Conservation (phyloP, 1,139 yeast genomes). For the Geotrichum europaeum region DNA sequence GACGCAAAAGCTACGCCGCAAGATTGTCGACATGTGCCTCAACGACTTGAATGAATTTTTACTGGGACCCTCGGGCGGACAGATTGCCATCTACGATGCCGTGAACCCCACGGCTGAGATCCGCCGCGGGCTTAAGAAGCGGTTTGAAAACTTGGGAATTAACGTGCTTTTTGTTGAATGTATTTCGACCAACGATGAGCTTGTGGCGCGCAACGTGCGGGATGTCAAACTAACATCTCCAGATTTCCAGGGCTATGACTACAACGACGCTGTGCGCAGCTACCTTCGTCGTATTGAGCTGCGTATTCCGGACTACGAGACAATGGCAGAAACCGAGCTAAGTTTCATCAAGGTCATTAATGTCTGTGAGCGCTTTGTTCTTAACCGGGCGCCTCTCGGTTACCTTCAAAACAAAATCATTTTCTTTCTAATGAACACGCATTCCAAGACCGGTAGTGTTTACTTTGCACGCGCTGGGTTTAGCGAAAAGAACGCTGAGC, state of each 20-base stretch:
- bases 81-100: conserved; percentile 94
- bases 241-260: conserved; percentile 73
- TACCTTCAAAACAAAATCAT: conserved; percentile 85
- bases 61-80: conserved; percentile 65
- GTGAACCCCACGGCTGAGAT: conserved; percentile 75
- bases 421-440: conserved; percentile 80
- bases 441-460: conserved; percentile 78
- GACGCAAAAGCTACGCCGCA: conserved; percentile 51
- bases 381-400: conserved; percentile 78
- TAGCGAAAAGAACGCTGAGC: conserved; percentile 24
- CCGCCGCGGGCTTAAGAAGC: conserved; percentile 51
- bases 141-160: conserved; percentile 43
- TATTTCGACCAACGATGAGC: conserved; percentile 63
- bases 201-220: conserved; percentile 70
- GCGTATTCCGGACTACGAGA: conserved; percentile 43
- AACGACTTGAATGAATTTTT: conserved; percentile 68
- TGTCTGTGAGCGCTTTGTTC: conserved; percentile 80
- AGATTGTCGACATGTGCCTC: conserved; percentile 59
- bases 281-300: conserved; percentile 42
- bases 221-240: conserved; percentile 81
- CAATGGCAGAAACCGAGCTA: conserved; percentile 46
- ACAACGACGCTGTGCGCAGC: conserved; percentile 38
- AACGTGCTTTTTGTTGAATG: conserved; percentile 86
- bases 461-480: conserved; percentile 66
- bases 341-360: conserved; percentile 78